Conservation (phyloP, 1,284 basidiomycete species). For the Austroboletus sp. region DNA sequence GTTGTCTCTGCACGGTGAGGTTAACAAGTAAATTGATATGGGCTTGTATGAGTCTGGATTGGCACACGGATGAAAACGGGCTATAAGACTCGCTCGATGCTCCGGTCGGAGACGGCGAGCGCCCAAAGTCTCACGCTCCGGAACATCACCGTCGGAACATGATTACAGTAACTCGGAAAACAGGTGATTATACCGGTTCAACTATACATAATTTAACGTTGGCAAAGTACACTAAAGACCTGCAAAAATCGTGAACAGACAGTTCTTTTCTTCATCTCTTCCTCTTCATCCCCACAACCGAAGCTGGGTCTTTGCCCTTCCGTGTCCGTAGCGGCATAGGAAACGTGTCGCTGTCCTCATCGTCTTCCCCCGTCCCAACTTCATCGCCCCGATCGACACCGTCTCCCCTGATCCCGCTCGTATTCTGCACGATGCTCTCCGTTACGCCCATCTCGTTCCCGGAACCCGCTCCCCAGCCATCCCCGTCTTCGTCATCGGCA, state of each 20-base stretch:
- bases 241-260: constrained; percentile 3
- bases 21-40: not conserved
- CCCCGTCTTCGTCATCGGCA: constrained; percentile 40
- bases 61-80: constrained; percentile 24
- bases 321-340: constrained; percentile 57
- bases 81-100: constrained; percentile 1
- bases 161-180: not conserved
- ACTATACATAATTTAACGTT: constrained; percentile 13
- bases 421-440: constrained; percentile 50
- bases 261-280: constrained; percentile 43
- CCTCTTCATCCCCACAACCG: constrained; percentile 49
- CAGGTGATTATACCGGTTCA: constrained; percentile 14
- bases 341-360: constrained; percentile 59
- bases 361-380: constrained; percentile 33
- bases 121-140: constrained; percentile 25
- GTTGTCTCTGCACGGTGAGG: not conserved
- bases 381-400: constrained; percentile 17
- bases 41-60: constrained; percentile 19
- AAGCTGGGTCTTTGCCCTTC: constrained; percentile 48
- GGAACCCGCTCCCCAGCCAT: constrained; percentile 40
- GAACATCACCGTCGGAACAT: constrained; percentile 11
- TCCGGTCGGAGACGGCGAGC: not conserved
- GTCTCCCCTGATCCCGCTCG: constrained; percentile 50
- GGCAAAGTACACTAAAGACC: constrained; percentile 13
- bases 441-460: constrained; percentile 43